These are phyloP conservation scores for Fusarium metavorans DNA, from an alignment of 2,329 filamentous ascomycete species.

Conservation along the genomic window DNA sequence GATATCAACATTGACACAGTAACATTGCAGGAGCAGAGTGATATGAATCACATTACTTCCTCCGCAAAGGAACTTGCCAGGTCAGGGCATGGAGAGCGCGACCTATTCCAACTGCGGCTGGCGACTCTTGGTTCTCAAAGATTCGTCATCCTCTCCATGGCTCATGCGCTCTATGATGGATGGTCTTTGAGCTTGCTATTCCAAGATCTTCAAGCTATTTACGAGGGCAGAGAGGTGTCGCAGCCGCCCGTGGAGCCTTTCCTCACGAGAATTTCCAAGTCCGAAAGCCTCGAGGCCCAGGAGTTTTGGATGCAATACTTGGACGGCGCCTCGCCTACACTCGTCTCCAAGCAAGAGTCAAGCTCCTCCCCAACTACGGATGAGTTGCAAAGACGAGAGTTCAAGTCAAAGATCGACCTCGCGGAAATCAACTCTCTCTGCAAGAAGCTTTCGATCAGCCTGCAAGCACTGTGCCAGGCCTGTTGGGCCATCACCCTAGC, in stretches of 20 bases:
- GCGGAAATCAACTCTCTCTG: slow-evolving; percentile 66
- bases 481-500: slow-evolving; percentile 81
- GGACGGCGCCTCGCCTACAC: slow-evolving; percentile 58
- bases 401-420: background rate
- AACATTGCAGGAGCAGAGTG: slow-evolving; percentile 45
- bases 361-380: background rate
- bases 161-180: slow-evolving; percentile 91
- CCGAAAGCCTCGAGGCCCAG: slow-evolving; percentile 33
- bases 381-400: slow-evolving; percentile 30
- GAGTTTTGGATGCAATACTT: slow-evolving; percentile 81
- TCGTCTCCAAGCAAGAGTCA: slow-evolving; percentile 39
- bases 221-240: slow-evolving; percentile 57
- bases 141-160: slow-evolving; percentile 75
- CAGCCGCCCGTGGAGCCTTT: slow-evolving; percentile 65
- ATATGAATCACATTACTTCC: slow-evolving; percentile 52
- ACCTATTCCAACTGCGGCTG: slow-evolving; percentile 64
- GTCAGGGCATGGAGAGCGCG: slow-evolving; percentile 48
- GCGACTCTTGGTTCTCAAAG: slow-evolving; percentile 47
- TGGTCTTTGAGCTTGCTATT: slow-evolving; percentile 84
- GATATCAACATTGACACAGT: slow-evolving; percentile 36
- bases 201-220: slow-evolving; percentile 75
- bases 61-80: slow-evolving; percentile 54
- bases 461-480: slow-evolving; percentile 81
- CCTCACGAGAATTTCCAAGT: slow-evolving; percentile 52
- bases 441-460: slow-evolving; percentile 73